Percentiles rank a stretch among this genome's conserved stretches.
Conservation (phyloP, 139 green algal species). For the Astrephomene gubernaculifera region DNA sequence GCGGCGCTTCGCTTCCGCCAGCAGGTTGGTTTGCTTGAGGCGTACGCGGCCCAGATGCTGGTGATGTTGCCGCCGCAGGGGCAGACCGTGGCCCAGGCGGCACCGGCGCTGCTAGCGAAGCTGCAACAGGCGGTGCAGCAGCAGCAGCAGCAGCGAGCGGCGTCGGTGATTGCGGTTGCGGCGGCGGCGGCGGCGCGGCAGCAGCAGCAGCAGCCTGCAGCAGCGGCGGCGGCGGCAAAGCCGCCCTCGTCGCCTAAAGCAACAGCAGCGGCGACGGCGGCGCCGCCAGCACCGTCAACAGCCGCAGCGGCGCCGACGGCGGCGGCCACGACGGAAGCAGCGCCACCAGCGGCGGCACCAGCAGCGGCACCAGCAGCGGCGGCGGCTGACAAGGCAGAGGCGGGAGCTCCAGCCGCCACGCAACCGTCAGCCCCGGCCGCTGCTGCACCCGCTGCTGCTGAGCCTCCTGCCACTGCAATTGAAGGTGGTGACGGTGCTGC, state of each 20-base stretch:
- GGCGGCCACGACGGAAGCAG: background rate
- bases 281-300: background rate
- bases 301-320: background rate
- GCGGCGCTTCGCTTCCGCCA: conserved; percentile 16
- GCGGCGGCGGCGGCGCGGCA: background rate
- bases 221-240: background rate
- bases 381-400: too few species aligned
- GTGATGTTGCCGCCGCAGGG: conserved; percentile 21
- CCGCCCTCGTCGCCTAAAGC: background rate
- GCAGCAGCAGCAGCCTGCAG: background rate
- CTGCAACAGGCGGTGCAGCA: conserved; percentile 19
- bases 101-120: background rate
- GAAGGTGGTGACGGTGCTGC: too few species aligned
- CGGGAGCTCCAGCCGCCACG: too few species aligned
- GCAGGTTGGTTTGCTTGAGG: conserved; percentile 24
- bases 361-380: background rate
- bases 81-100: conserved; percentile 20
- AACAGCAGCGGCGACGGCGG: background rate
- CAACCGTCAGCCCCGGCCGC: too few species aligned
- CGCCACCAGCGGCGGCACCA: background rate
- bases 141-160: conserved; percentile 14
- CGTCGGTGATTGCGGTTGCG: background rate
- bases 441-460: too few species aligned
- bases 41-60: conserved; percentile 19
- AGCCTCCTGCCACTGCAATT: too few species aligned